phyloP scores from a whole-genome alignment of 371 early-diverging fungal species.

The Coemansia linderi region DNA sequence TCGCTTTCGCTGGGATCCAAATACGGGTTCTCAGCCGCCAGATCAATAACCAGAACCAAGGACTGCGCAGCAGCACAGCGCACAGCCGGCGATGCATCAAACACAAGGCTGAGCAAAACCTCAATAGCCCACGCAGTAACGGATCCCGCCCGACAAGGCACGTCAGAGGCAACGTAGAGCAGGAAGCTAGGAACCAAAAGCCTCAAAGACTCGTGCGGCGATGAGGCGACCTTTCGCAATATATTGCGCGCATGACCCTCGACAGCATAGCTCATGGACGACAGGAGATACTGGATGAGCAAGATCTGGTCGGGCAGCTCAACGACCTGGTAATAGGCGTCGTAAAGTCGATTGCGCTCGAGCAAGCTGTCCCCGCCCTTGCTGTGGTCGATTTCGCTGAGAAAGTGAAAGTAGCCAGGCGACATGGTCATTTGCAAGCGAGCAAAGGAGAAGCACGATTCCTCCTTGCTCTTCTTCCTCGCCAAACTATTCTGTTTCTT shows the following conservation, averaged over 20 bases:
- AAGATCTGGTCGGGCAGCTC: constrained; percentile 48
- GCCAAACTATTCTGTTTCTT: constrained; percentile 37
- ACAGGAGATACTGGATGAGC: constrained; percentile 48
- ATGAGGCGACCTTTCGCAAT: constrained; percentile 45
- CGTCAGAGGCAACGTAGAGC: constrained; percentile 36
- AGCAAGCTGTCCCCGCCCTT: constrained; percentile 47
- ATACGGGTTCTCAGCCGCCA: constrained; percentile 45
- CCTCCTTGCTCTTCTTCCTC: constrained; percentile 35
- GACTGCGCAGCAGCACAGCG: constrained; percentile 46
- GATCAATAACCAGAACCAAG: constrained; percentile 37
- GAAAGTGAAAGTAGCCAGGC: constrained; percentile 54
- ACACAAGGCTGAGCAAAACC: constrained; percentile 29
- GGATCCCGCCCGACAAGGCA: constrained; percentile 34
- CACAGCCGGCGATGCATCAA: constrained; percentile 39
- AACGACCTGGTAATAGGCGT: constrained; percentile 50
- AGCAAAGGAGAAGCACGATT: constrained; percentile 53
- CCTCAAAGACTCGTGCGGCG: constrained; percentile 45
- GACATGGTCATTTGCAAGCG: constrained; percentile 53
- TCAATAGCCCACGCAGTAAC: constrained; percentile 49
- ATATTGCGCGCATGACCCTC: constrained; percentile 50
- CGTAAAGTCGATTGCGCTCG: constrained; percentile 49
- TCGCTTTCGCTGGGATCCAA: constrained; percentile 23
- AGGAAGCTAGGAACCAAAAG: constrained; percentile 44
- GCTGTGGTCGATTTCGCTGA: constrained; percentile 45
- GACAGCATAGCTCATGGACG: constrained; percentile 38